A percentile compares a stretch with the other conserved stretches of the same genome.
Conservation (phyloP, 192 early-diverging fungal species). For the Oehlia diaphana region DNA sequence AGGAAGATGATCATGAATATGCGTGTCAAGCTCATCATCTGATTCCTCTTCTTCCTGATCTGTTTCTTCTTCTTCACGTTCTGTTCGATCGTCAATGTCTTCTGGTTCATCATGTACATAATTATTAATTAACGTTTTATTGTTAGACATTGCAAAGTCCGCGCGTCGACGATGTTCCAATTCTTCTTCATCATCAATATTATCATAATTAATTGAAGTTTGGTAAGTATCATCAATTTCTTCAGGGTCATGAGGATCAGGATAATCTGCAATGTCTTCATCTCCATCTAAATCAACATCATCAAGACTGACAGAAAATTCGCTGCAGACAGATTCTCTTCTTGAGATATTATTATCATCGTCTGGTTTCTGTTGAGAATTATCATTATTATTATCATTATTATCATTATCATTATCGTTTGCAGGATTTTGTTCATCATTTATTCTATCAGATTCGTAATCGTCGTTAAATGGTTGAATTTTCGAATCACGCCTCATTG, state of each 20-base stretch:
- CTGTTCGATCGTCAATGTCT: constrained; percentile 1
- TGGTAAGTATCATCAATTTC: not conserved
- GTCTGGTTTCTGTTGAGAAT: not conserved
- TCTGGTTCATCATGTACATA: constrained; percentile 1
- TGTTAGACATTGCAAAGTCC: not conserved
- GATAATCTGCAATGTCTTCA: constrained; percentile 26
- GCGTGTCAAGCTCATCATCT: constrained; percentile 2
- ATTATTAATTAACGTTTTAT: not conserved
- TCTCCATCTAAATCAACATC: constrained; percentile 21
- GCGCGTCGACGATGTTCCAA: not conserved
- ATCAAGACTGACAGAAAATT: constrained; percentile 7
- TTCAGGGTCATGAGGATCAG: not conserved
- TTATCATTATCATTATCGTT: not conserved
- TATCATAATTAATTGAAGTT: not conserved
- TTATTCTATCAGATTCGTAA: constrained; percentile 3
- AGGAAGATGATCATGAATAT: not conserved
- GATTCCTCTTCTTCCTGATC: constrained; percentile 13
- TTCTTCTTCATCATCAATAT: constrained; percentile 1
- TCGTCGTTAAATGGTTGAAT: constrained; percentile 10
- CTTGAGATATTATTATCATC: constrained; percentile 11
- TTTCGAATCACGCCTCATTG: constrained; percentile 22
- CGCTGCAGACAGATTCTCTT: constrained; percentile 18
- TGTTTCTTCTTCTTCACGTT: not conserved
- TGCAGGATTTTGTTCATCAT: not conserved
- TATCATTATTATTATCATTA: not conserved